These are phyloP conservation scores for Macrocystidia cucumis DNA, from an alignment of 1,284 basidiomycete genomes.

Conservation along the genomic window DNA sequence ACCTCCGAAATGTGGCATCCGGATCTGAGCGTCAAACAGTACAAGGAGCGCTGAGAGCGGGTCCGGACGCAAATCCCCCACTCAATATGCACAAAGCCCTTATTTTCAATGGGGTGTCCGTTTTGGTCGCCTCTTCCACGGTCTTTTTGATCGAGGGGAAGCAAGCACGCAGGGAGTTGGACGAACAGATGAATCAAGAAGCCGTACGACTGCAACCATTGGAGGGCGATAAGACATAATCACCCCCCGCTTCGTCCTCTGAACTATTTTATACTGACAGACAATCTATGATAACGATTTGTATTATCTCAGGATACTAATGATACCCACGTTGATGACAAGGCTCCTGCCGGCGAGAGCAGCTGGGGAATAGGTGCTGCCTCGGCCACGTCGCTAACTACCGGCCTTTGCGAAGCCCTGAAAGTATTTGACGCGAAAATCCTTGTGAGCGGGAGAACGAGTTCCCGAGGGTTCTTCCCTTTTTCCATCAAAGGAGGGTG, in stretches of 20 bases:
- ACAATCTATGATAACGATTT: too few relatives aligned
- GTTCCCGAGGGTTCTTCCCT: constrained; percentile 9
- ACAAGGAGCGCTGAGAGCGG: constrained; percentile 57
- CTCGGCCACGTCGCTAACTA: too few relatives aligned
- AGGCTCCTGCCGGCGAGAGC: too few relatives aligned
- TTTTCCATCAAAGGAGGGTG: constrained; percentile 41
- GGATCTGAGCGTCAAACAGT: too few relatives aligned
- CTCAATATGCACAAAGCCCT: constrained; percentile 59
- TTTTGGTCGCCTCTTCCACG: constrained; percentile 26
- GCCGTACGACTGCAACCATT: too few relatives aligned
- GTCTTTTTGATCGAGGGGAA: constrained; percentile 46
- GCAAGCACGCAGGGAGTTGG: constrained; percentile 51
- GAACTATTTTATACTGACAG: too few relatives aligned
- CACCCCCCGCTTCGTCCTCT: too few relatives aligned
- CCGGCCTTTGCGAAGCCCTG: constrained; percentile 54
- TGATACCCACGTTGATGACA: too few relatives aligned
- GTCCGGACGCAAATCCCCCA: constrained; percentile 50
- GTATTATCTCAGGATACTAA: too few relatives aligned
- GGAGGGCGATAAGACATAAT: too few relatives aligned
- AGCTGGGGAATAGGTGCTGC: too few relatives aligned
- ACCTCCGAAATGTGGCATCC: neutral
- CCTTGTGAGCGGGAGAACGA: constrained; percentile 66
- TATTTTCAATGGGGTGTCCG: constrained; percentile 52
- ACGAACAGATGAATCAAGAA: constrained; percentile 36
- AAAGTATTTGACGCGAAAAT: constrained; percentile 79